Evolutionary conservation across 495 filamentous ascomycete genomes (phyloP).

Genomic region (Coniosporium apollinis): DNA sequence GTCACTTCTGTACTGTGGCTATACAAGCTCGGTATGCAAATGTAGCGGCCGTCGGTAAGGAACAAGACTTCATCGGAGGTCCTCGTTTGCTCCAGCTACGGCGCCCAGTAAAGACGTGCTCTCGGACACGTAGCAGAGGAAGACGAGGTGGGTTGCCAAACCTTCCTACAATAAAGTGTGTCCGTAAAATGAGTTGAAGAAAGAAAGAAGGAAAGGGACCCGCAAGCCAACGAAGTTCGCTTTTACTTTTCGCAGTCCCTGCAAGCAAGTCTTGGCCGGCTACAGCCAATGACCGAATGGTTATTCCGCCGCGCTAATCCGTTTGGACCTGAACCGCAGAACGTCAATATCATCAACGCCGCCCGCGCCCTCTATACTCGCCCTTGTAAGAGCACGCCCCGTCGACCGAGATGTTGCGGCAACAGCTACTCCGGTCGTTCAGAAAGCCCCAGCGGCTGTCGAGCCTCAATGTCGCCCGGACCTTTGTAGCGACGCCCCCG

Average conservation of each 20-base stretch:
- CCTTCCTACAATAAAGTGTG: conserved; percentile 83
- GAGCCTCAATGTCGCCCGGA: conserved; percentile 44
- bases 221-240: conserved; percentile 10
- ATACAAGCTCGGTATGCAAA: too few species aligned
- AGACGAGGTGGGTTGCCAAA: conserved; percentile 28
- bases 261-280: conserved; percentile 16
- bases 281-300: conserved; percentile 1
- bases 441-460: conserved; percentile 47
- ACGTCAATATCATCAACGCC: conserved; percentile 17
- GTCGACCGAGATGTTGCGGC: conserved; percentile 61
- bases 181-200: conserved; percentile 38
- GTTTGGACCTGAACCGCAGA: neutral
- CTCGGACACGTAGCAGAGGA: conserved; percentile 53
- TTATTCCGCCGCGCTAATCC: conserved; percentile 1
- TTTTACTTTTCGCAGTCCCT: conserved; percentile 14
- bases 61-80: conserved; percentile 23
- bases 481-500: conserved; percentile 56
- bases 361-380: conserved; percentile 19
- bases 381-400: conserved; percentile 27
- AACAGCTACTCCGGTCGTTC: conserved; percentile 72
- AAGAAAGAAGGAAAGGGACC: conserved; percentile 23
- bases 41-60: conserved; percentile 50
- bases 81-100: conserved; percentile 54
- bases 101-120: conserved; percentile 31
- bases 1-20: too few species aligned